Conservation (phyloP, 1,284 basidiomycete species). For the Malassezia caprae region DNA sequence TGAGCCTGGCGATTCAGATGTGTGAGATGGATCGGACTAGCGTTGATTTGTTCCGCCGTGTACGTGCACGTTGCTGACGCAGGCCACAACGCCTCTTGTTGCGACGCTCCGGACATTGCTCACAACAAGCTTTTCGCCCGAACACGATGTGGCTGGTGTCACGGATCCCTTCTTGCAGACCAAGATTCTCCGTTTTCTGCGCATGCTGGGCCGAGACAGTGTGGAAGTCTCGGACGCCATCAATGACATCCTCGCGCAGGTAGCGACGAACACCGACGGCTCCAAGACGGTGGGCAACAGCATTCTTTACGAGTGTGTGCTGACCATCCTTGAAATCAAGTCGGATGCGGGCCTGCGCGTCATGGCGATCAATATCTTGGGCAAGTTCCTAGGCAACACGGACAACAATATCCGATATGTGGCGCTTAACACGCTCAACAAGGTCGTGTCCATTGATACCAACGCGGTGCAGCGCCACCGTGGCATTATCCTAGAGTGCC, state of each 20-base stretch:
- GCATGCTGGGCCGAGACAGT: constrained; percentile 76
- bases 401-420: constrained; percentile 99
- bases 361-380: constrained; percentile 99
- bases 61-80: constrained; percentile 37
- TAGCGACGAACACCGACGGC: constrained; percentile 95
- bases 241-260: constrained; percentile 98
- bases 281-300: constrained; percentile 97
- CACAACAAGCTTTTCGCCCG: constrained; percentile 93
- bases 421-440: constrained; percentile 94
- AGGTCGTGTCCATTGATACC: constrained; percentile 94
- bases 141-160: constrained; percentile 98
- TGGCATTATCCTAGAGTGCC: constrained; percentile 93
- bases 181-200: constrained; percentile 86
- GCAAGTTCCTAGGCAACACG: constrained; percentile 92
- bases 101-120: constrained; percentile 89
- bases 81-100: constrained; percentile 71
- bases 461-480: constrained; percentile 96
- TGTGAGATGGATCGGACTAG: constrained; percentile 66
- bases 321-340: constrained; percentile 95
- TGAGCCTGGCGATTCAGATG: constrained; percentile 92
- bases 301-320: constrained; percentile 93
- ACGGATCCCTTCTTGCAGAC: constrained; percentile 98
- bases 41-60: constrained; percentile 66
- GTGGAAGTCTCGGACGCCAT: constrained; percentile 77
- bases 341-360: constrained; percentile 89